phyloP scores from a whole-genome alignment of 345 rosid species.

The Murraya koenigii region DNA sequence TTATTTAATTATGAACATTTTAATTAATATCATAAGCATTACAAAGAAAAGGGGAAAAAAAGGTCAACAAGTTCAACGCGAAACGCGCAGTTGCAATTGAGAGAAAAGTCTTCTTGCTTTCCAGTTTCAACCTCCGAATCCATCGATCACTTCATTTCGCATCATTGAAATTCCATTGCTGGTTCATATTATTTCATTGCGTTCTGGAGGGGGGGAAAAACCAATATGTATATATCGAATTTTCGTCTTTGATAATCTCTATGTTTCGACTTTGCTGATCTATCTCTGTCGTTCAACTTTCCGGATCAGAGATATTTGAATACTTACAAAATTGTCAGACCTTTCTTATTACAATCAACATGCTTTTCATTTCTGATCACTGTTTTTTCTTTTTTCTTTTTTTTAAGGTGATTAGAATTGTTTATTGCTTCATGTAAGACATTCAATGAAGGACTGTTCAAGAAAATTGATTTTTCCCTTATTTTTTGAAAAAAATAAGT shows the following conservation, averaged over 20 bases:
- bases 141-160: not conserved
- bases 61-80: slow-evolving; percentile 1
- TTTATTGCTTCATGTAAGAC: not conserved
- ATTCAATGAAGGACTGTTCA: not conserved
- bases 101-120: slow-evolving; percentile 8
- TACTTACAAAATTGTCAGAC: not conserved
- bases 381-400: not conserved
- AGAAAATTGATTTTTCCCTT: too few species aligned
- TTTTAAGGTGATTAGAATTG: not conserved
- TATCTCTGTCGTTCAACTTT: not conserved
- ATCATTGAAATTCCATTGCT: not conserved
- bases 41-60: not conserved
- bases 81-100: not conserved
- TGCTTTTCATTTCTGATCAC: not conserved
- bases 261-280: not conserved
- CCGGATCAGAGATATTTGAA: not conserved
- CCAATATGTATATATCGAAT: not conserved
- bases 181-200: not conserved
- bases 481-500: too few species aligned
- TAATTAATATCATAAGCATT: too few species aligned
- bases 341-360: not conserved
- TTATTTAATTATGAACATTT: too few species aligned
- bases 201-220: not conserved
- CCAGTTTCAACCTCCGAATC: not conserved
- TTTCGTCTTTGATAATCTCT: not conserved